Evolutionary conservation across 306 rosid genomes (phyloP).

Genomic region (Hylodesmum podocarpum): DNA sequence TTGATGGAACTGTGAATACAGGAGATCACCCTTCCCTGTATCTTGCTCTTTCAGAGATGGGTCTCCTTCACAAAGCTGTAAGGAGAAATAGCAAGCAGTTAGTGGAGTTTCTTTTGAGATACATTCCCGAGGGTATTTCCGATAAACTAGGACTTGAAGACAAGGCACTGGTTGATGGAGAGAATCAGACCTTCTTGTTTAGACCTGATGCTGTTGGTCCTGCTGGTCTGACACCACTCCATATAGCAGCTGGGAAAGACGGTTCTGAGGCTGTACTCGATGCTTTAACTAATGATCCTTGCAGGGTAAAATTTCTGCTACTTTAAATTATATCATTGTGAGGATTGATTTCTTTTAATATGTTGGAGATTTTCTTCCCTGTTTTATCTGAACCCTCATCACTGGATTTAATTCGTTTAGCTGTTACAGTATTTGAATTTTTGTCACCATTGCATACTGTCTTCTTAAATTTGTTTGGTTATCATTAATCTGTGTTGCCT

Average conservation of each 20-base stretch:
- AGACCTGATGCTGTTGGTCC: constrained; percentile 83
- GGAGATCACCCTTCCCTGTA: constrained; percentile 60
- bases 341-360: background rate
- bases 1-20: constrained; percentile 60
- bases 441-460: background rate
- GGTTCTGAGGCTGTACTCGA: constrained; percentile 76
- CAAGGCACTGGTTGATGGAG: constrained; percentile 38
- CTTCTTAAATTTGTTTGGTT: background rate
- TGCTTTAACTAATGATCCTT: constrained; percentile 82
- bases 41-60: constrained; percentile 66
- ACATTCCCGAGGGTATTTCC: constrained; percentile 46
- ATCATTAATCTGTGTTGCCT: background rate
- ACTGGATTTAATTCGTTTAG: constrained; percentile 3
- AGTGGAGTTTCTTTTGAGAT: constrained; percentile 78
- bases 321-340: constrained; percentile 9
- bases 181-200: constrained; percentile 52
- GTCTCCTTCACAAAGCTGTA: constrained; percentile 89
- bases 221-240: constrained; percentile 84
- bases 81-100: constrained; percentile 67
- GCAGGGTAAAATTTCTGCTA: constrained; percentile 58
- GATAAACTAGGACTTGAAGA: constrained; percentile 40
- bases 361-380: background rate
- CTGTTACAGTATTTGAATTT: background rate
- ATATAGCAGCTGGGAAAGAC: constrained; percentile 86
- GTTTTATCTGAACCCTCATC: background rate